phyloP scores from a whole-genome alignment of 352 stramenopile genomes.

The Stramenopiles sp. region DNA sequence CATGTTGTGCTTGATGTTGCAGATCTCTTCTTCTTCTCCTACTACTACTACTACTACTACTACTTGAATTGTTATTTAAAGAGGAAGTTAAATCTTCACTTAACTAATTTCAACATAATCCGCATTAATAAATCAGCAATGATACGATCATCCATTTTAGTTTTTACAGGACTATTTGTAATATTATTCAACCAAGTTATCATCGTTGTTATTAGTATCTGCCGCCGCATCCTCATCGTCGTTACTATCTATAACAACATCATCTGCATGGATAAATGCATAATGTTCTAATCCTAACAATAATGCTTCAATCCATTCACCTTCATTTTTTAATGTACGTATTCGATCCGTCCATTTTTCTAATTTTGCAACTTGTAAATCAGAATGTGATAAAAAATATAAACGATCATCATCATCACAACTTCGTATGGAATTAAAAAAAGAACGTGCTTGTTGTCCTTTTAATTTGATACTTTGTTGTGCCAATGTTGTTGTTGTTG shows the following conservation, averaged over 20 bases:
- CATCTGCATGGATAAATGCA: constrained; percentile 10
- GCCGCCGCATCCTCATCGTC: constrained; percentile 5
- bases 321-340: constrained; percentile 11
- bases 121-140: constrained; percentile 10
- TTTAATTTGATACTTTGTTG: constrained; percentile 10
- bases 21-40: constrained; percentile 10
- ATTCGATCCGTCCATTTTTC: constrained; percentile 10
- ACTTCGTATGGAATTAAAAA: constrained; percentile 10
- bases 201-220: constrained; percentile 9
- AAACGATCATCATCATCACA: constrained; percentile 10
- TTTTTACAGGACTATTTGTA: constrained; percentile 11
- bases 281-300: constrained; percentile 10
- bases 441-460: constrained; percentile 9
- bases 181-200: constrained; percentile 11
- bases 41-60: constrained; percentile 10
- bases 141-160: constrained; percentile 9
- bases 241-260: constrained; percentile 6
- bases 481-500: constrained; percentile 10
- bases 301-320: constrained; percentile 10
- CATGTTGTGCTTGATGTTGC: constrained; percentile 9
- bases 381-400: constrained; percentile 11
- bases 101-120: constrained; percentile 11
- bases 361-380: constrained; percentile 11
- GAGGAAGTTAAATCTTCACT: constrained; percentile 10
- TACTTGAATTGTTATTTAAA: constrained; percentile 10